Base-by-base conservation (phyloP, 2,329 filamentous ascomycete genomes). In the Endocalyx cinctus region DNA sequence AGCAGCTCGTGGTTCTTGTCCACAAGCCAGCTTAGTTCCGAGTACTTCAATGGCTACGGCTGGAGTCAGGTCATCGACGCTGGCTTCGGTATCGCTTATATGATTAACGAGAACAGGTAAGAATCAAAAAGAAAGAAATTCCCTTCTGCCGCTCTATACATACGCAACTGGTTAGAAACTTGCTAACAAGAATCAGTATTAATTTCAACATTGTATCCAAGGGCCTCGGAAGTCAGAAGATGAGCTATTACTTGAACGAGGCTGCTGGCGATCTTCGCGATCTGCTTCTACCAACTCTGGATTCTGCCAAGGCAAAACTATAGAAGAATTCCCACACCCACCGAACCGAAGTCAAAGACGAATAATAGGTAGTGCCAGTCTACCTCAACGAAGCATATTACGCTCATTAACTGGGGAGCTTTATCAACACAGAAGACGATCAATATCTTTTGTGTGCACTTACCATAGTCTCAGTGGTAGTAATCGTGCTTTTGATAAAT, bases 171-270 rank as follows among this genome's bases (percentile, higher is more conserved):
- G n/a, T n/a, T n/a, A n/a, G n/a, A n/a, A n/a, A n/a, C n/a, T 10
- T n/a, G 18, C 42, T 47, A 41, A 44, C 12, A 37, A 34, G 40
- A 42, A 52, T 18, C 45, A 94, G 87, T 62, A 75, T 98, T 45
- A 92, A 97, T 76, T 97, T 98, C 71, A 98, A 98, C 67, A 80
- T 98, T 48, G 89, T 94, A 46, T 92, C 85, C 59, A 98, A 97
- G 75, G 81, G 84, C 37, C 70, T 96, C 31, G 92, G 90, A 27
- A 87, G 84, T 55, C 81, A 92, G 52, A 82, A 85, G 48, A 95
- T 98, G 90, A 92, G 86, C 64, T 86, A 90, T 72, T 98, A 87
- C 66, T 70, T 98, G 47, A 94, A 88, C 55, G 92, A 98, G 66
- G 90, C 92, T 1, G 92, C 90, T 2, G 76, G 79, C 41, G 92